phyloP scores from a whole-genome alignment of 768 basidiomycete genomes.

The Lactifluus pinguis region DNA sequence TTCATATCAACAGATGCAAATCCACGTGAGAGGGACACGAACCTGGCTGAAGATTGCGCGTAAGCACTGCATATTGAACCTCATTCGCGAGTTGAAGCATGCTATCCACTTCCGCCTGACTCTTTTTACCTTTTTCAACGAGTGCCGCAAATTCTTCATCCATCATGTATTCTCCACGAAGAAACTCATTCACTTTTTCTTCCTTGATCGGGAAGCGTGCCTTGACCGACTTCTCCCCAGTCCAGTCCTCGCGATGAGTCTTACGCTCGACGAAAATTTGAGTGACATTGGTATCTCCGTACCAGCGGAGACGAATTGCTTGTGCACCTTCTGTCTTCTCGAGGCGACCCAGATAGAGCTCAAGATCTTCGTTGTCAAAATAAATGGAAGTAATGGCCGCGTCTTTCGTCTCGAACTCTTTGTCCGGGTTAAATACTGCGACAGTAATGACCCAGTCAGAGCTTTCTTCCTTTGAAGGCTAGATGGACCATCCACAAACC shows the following conservation, averaged over 20 bases:
- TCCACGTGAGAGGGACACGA: conserved; percentile 22
- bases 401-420: conserved; percentile 83
- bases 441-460: conserved; percentile 8
- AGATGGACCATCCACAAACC: conserved; percentile 44
- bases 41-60: conserved; percentile 79
- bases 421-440: conserved; percentile 86
- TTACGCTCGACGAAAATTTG: conserved; percentile 86
- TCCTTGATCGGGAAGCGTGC: conserved; percentile 95
- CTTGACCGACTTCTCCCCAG: conserved; percentile 97
- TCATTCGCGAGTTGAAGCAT: conserved; percentile 98
- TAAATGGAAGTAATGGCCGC: conserved; percentile 96
- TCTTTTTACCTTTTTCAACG: conserved; percentile 86
- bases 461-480: not conserved
- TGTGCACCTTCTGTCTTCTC: conserved; percentile 99
- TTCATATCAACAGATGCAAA: not conserved
- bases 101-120: conserved; percentile 77
- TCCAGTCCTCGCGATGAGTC: conserved; percentile 98
- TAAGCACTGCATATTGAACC: conserved; percentile 85
- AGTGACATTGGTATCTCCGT: conserved; percentile 77
- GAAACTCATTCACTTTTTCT: conserved; percentile 83
- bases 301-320: conserved; percentile 94
- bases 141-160: conserved; percentile 87
- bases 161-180: conserved; percentile 85
- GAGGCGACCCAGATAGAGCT: conserved; percentile 90
- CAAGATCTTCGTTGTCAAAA: conserved; percentile 92